Percentiles rank a stretch among this genome's conserved stretches.
Conservation (phyloP, 1,139 yeast genomes). For the Debaryomyces psychrophilus region DNA sequence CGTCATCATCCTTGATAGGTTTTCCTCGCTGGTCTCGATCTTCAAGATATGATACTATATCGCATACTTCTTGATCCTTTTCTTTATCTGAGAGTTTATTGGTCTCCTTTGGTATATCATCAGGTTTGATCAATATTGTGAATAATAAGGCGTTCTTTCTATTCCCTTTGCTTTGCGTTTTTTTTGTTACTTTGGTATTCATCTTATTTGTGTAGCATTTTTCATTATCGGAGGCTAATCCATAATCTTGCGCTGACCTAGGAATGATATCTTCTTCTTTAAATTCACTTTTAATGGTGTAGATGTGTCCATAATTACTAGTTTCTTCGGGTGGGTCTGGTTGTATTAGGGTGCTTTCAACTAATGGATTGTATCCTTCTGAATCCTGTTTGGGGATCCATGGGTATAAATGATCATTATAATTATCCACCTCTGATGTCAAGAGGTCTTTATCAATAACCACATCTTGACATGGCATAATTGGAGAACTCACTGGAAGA, state of each 20-base stretch:
- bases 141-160: background rate
- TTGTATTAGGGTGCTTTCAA: background rate
- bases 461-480: slow-evolving; percentile 7
- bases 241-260: background rate
- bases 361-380: background rate
- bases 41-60: background rate
- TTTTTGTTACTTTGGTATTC: background rate
- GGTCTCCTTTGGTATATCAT: background rate
- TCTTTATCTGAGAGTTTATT: background rate
- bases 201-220: background rate
- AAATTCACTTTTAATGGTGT: background rate
- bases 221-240: background rate
- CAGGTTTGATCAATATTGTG: background rate
- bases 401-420: slow-evolving; percentile 8
- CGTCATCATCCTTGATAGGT: slow-evolving; percentile 10
- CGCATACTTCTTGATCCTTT: background rate
- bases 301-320: background rate
- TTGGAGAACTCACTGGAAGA: slow-evolving; percentile 9
- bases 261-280: background rate
- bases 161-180: background rate
- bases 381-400: slow-evolving; percentile 9
- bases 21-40: background rate
- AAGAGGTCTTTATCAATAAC: slow-evolving; percentile 11
- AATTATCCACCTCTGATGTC: slow-evolving; percentile 10
- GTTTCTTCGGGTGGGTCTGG: background rate